phyloP scores from a whole-genome alignment of 257 asterid species.

The Primulina tabacum region DNA sequence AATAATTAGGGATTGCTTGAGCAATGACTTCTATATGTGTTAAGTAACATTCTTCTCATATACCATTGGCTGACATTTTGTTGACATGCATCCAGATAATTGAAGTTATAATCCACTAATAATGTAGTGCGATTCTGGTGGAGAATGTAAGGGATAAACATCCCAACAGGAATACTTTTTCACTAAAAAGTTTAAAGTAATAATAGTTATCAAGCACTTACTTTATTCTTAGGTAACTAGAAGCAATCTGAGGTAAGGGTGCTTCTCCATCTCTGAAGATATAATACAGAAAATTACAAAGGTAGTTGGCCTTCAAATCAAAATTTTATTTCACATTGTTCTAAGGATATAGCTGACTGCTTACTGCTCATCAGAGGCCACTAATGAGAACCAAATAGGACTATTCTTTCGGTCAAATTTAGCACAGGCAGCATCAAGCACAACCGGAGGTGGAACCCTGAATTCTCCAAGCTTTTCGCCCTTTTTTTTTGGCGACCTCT shows the following conservation, averaged over 20 bases:
- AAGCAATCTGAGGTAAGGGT: constrained; percentile 81
- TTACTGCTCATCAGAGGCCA: constrained; percentile 67
- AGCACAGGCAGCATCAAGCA: constrained; percentile 54
- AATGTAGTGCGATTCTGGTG: background rate
- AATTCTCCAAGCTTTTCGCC: constrained; percentile 40
- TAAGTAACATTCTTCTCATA: constrained; percentile 10
- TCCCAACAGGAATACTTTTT: background rate
- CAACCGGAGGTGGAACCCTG: constrained; percentile 56
- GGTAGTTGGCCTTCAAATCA: constrained; percentile 1
- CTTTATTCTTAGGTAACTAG: constrained; percentile 95
- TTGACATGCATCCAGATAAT: background rate
- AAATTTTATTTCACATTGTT: constrained; percentile 7
- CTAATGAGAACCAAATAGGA: constrained; percentile 90
- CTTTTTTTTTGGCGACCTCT: constrained; percentile 52
- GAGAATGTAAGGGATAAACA: background rate
- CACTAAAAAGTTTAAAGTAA: constrained; percentile 15
- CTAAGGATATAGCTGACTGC: constrained; percentile 31
- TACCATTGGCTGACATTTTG: background rate
- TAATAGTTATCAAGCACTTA: constrained; percentile 38
- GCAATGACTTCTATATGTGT: background rate
- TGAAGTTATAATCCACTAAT: constrained; percentile 10
- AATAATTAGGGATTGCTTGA: background rate
- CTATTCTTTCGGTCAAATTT: constrained; percentile 42
- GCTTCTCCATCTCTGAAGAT: constrained; percentile 67
- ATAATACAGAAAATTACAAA: constrained; percentile 27